Percentiles rank a stretch among this genome's conserved stretches.
phyloP scores from a whole-genome alignment of 139 green algal genomes.

The Pseudopediastrum boryanum region DNA sequence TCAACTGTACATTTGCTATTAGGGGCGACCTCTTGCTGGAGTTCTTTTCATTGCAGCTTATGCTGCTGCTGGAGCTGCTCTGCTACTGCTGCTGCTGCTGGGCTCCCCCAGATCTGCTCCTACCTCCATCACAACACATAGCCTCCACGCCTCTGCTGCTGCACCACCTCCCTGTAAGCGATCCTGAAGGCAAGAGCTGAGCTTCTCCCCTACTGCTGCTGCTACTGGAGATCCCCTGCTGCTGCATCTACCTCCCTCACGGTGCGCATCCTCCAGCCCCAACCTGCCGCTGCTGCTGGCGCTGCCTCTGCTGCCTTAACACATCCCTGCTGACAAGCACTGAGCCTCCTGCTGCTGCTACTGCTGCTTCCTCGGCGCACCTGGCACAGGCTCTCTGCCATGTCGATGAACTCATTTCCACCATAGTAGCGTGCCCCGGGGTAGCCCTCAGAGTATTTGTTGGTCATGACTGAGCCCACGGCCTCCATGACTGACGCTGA shows the following conservation, averaged over 20 bases:
- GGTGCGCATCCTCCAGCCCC: not conserved
- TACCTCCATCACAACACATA: too few species aligned
- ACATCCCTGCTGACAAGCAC: not conserved
- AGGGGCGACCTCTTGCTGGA: too few species aligned
- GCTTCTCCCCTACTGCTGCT: too few species aligned
- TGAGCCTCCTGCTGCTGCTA: not conserved
- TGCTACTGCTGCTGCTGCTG: too few species aligned
- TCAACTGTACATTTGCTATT: too few species aligned
- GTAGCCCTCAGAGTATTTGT: conserved; percentile 98
- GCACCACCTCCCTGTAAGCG: too few species aligned
- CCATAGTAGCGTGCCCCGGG: conserved; percentile 93
- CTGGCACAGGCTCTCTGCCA: conserved; percentile 89
- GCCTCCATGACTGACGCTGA: conserved; percentile 94
- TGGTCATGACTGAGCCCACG: conserved; percentile 97
- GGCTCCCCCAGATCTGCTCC: too few species aligned
- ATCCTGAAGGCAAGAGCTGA: too few species aligned
- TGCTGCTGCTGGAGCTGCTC: too few species aligned
- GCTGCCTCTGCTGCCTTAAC: not conserved
- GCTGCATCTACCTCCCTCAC: not conserved
- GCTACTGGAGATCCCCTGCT: not conserved
- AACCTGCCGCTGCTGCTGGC: conserved; percentile 10
- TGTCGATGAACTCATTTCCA: conserved; percentile 99
- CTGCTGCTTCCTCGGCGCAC: conserved; percentile 24
- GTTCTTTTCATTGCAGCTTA: too few species aligned
- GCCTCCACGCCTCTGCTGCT: too few species aligned